A percentile compares a stretch with the other conserved stretches of the same genome.
Evolutionary conservation across 2,329 filamentous ascomycete species (phyloP).

Genomic region (Stagonosporopsis tanaceti): DNA sequence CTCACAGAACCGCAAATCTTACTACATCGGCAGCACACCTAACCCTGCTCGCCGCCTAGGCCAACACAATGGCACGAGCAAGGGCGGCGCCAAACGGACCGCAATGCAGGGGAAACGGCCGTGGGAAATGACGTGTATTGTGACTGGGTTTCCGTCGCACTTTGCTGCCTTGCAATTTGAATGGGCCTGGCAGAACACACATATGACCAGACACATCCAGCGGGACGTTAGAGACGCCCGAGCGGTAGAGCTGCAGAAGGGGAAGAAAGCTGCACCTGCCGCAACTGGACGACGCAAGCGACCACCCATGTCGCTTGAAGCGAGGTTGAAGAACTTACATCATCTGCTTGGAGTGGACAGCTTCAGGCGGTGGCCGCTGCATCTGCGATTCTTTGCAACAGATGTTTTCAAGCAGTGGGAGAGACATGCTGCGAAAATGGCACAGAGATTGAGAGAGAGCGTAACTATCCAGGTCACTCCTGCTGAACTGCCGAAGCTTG

Average conservation of each 20-base stretch:
- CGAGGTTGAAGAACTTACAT: conserved; percentile 81
- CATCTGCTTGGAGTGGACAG: conserved; percentile 79
- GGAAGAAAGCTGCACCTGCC: conserved; percentile 36
- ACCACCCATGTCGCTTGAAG: conserved; percentile 68
- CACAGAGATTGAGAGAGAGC: conserved; percentile 34
- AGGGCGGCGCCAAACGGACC: conserved; percentile 83
- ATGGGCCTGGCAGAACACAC: conserved; percentile 93
- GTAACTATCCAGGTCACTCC: conserved; percentile 43
- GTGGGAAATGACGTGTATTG: conserved; percentile 81
- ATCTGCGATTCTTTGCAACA: conserved; percentile 76
- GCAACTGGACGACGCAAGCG: conserved; percentile 54
- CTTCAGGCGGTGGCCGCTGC: conserved; percentile 84
- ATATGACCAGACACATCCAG: conserved; percentile 80
- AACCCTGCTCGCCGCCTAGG: conserved; percentile 83
- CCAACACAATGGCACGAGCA: conserved; percentile 88
- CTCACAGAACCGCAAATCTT: conserved; percentile 74
- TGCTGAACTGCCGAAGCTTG: conserved; percentile 34
- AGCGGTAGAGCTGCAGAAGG: conserved; percentile 44
- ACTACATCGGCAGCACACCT: conserved; percentile 93
- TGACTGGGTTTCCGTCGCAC: conserved; percentile 87
- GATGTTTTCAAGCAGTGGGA: conserved; percentile 77
- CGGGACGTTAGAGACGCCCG: conserved; percentile 42
- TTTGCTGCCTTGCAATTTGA: conserved; percentile 93
- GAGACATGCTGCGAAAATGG: conserved; percentile 52
- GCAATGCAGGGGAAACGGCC: conserved; percentile 73